Evolutionary conservation across 2,329 filamentous ascomycete species (phyloP).

Genomic region (Dothistroma septosporum): DNA sequence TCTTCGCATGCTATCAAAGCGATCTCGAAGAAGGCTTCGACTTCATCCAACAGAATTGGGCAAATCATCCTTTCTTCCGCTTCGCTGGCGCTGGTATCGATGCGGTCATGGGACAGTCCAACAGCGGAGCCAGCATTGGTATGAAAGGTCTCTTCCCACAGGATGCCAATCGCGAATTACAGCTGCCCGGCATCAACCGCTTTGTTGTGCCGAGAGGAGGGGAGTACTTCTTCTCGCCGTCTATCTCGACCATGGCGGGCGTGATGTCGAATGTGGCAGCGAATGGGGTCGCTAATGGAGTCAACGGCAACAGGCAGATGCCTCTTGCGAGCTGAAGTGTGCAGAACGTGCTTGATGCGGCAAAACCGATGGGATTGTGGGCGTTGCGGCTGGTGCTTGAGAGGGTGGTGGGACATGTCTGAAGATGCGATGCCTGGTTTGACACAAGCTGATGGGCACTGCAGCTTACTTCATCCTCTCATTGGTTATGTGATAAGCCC

Average conservation of each 20-base stretch:
- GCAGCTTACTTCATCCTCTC: too few species aligned
- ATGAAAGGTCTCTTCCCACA: conserved; percentile 29
- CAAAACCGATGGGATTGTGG: neutral
- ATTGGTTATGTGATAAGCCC: too few species aligned
- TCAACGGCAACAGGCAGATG: conserved; percentile 5
- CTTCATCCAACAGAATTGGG: conserved; percentile 36
- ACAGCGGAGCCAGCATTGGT: conserved; percentile 16
- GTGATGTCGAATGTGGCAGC: conserved; percentile 20
- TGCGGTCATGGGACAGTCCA: conserved; percentile 37
- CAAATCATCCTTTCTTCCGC: conserved; percentile 29
- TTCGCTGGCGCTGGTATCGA: conserved; percentile 34
- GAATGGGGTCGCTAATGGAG: conserved; percentile 4
- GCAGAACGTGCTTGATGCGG: neutral
- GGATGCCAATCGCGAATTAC: conserved; percentile 21
- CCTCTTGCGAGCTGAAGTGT: neutral
- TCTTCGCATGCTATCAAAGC: conserved; percentile 48
- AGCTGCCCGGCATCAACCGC: conserved; percentile 23
- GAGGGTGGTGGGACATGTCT: neutral
- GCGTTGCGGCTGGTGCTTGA: neutral
- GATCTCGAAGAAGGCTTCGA: conserved; percentile 41
- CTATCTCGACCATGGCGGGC: conserved; percentile 31
- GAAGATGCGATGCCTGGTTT: neutral
- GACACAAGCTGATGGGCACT: neutral
- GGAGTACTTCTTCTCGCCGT: conserved; percentile 48
- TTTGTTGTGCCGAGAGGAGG: conserved; percentile 45